A percentile compares a stretch with the other conserved stretches of the same genome.
phyloP scores from a whole-genome alignment of 148 eudicot species.

The Chenopodium quinoa region DNA sequence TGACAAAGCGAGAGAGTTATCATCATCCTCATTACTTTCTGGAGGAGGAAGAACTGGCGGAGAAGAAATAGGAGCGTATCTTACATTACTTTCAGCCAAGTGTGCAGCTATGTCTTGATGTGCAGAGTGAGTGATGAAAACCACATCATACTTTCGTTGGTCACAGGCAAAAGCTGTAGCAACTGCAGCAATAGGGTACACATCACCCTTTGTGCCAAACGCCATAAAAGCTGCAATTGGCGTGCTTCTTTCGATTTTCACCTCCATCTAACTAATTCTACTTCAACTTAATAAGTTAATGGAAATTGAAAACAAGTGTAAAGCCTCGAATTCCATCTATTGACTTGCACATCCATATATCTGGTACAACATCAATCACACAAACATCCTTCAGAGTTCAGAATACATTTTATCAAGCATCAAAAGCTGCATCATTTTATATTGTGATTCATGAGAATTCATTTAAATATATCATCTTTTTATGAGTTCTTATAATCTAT shows the following conservation, averaged over 20 bases:
- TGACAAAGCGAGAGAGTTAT: slow-evolving; percentile 35
- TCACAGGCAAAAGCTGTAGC: slow-evolving; percentile 84
- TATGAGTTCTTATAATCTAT: no score
- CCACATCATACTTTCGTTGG: slow-evolving; percentile 52
- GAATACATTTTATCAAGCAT: background rate
- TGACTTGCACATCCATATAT: no score
- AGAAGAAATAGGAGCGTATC: slow-evolving; percentile 54
- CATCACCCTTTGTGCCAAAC: slow-evolving; percentile 95
- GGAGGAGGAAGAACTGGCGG: slow-evolving; percentile 78
- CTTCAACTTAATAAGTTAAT: no score
- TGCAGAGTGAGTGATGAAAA: slow-evolving; percentile 77
- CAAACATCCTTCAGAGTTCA: background rate
- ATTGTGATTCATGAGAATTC: no score
- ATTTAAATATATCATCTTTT: no score
- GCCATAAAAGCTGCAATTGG: slow-evolving; percentile 87
- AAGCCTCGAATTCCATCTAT: no score
- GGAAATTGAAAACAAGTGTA: no score
- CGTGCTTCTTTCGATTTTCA: slow-evolving; percentile 34
- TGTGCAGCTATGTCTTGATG: slow-evolving; percentile 63
- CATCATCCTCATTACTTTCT: slow-evolving; percentile 31
- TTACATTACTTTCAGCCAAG: slow-evolving; percentile 47
- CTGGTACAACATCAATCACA: no score
- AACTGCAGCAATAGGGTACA: slow-evolving; percentile 79
- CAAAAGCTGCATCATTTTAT: background rate
- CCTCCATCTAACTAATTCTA: slow-evolving; percentile 9